These are phyloP conservation scores for Ampelomyces quisqualis DNA, from an alignment of 2,329 filamentous ascomycete genomes.

Conservation along the genomic window DNA sequence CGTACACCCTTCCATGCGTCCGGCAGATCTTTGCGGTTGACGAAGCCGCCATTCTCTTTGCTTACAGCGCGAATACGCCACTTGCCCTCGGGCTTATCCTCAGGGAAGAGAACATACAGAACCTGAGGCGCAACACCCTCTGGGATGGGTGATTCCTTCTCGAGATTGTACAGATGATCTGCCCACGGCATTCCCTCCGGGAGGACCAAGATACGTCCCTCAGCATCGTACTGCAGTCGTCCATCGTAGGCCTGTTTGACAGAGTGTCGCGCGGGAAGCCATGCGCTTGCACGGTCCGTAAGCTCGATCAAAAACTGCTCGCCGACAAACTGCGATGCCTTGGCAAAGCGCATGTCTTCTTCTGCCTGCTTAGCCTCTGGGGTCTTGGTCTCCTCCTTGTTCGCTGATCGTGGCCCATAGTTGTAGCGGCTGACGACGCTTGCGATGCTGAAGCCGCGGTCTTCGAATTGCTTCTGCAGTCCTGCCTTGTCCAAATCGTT, in stretches of 20 bases:
- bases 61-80: constrained; percentile 96
- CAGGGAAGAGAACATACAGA: constrained; percentile 88
- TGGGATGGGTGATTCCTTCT: constrained; percentile 56
- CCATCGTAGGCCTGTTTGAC: constrained; percentile 74
- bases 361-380: constrained; percentile 59
- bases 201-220: constrained; percentile 80
- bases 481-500: constrained; percentile 67
- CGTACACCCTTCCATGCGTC: constrained; percentile 90
- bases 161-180: constrained; percentile 88
- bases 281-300: constrained; percentile 70
- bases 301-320: constrained; percentile 83
- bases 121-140: constrained; percentile 57
- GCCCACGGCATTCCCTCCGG: constrained; percentile 85
- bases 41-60: constrained; percentile 78
- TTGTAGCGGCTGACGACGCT: constrained; percentile 86
- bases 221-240: constrained; percentile 66
- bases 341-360: constrained; percentile 78
- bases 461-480: constrained; percentile 77
- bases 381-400: constrained; percentile 26
- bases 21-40: constrained; percentile 87
- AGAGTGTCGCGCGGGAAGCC: constrained; percentile 82
- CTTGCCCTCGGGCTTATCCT: constrained; percentile 73
- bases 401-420: constrained; percentile 58
- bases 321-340: constrained; percentile 80
- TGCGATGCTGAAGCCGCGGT: constrained; percentile 80